Percentiles rank a stretch among this genome's conserved stretches.
Conservation (phyloP, 352 stramenopile genomes). For the Globisporangium orthogonon region DNA sequence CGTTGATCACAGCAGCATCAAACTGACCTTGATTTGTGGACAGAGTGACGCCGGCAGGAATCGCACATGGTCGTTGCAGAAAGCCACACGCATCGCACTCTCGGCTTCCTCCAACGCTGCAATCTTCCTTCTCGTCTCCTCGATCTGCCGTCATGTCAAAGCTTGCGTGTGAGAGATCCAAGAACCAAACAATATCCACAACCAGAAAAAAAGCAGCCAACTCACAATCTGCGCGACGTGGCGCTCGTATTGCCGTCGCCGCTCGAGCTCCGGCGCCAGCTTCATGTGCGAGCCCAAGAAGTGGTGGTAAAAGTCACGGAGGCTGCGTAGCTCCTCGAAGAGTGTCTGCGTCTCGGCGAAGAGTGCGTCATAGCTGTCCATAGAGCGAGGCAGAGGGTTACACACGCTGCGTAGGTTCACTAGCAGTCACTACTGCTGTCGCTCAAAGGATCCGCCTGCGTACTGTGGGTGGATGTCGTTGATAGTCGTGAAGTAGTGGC, state of each 20-base stretch:
- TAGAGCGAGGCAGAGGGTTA: not conserved
- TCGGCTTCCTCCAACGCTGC: conserved; percentile 45
- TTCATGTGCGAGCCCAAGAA: conserved; percentile 64
- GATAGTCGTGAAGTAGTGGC: conserved; percentile 78
- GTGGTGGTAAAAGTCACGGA: conserved; percentile 81
- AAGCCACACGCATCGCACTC: conserved; percentile 25
- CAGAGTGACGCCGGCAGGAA: conserved; percentile 69
- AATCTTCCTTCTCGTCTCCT: conserved; percentile 47
- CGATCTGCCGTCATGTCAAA: conserved; percentile 24
- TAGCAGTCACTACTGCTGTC: not conserved
- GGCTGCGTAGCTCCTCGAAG: conserved; percentile 69
- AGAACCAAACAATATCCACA: not conserved
- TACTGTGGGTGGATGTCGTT: conserved; percentile 79
- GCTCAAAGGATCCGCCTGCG: not conserved
- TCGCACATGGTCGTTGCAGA: conserved; percentile 53
- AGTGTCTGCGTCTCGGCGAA: conserved; percentile 65
- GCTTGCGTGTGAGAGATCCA: not conserved
- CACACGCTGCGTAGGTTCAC: no score
- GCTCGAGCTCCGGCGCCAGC: conserved; percentile 44
- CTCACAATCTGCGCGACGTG: conserved; percentile 45
- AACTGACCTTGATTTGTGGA: conserved; percentile 56
- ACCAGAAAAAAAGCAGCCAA: not conserved
- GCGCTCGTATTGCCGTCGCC: conserved; percentile 46
- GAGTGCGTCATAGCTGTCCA: conserved; percentile 48
- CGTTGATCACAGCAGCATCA: not conserved